Percentiles rank a stretch among this genome's conserved stretches.
phyloP scores from a whole-genome alignment of 2,329 filamentous ascomycete species.

The Stemphylium lycopersici region DNA sequence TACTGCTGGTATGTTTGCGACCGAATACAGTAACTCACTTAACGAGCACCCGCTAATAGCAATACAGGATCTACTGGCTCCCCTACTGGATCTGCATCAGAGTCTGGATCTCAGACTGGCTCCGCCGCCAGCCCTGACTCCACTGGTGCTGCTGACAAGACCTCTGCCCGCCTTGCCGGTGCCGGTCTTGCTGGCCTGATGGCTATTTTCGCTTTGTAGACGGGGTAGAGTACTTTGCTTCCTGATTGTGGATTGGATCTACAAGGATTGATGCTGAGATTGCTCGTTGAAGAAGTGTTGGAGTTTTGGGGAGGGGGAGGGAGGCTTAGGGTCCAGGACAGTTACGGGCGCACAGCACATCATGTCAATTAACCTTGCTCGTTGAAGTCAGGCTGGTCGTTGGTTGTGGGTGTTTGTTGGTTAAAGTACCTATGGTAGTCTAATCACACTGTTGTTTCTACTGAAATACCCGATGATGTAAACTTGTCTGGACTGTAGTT shows the following conservation, averaged over 20 bases:
- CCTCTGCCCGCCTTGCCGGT: slow-evolving; percentile 39
- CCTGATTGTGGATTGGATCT: neutral
- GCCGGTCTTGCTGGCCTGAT: slow-evolving; percentile 47
- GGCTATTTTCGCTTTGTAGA: slow-evolving; percentile 48
- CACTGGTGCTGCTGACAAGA: slow-evolving; percentile 41
- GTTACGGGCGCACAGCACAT: neutral
- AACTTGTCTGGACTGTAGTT: slow-evolving; percentile 6
- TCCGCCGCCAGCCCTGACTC: slow-evolving; percentile 27
- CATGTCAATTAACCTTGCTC: neutral
- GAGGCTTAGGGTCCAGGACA: neutral
- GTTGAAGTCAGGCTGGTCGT: neutral
- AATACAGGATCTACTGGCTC: neutral
- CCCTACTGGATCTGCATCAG: slow-evolving; percentile 9
- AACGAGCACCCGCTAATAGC: slow-evolving; percentile 9
- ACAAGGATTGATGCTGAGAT: neutral
- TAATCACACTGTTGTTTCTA: slow-evolving; percentile 1
- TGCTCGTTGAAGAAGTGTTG: slow-evolving; percentile 1
- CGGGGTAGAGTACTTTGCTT: neutral
- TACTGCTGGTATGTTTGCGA: slow-evolving; percentile 7
- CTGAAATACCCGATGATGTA: neutral
- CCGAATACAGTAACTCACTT: neutral
- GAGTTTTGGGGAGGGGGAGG: no score
- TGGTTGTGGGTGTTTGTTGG: neutral
- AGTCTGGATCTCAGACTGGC: slow-evolving; percentile 28
- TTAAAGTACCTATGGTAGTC: neutral